Base-by-base conservation (phyloP, 1,139 yeast genomes). In the Entelexis sorbosivorans region DNA sequence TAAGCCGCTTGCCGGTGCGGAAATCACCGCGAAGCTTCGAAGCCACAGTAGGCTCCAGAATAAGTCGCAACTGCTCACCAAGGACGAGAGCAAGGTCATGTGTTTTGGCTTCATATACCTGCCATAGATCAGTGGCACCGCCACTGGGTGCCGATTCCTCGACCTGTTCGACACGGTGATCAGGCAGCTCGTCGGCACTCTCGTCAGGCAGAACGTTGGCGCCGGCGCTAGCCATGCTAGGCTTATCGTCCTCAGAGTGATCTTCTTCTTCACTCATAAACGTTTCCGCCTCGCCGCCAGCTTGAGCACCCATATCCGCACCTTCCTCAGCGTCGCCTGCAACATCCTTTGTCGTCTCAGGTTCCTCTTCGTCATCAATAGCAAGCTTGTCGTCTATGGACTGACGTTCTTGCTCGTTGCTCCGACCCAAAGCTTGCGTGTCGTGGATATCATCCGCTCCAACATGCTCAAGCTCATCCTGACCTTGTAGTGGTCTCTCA, bases 1-100 rank as follows among this genome's bases (percentile, higher is more conserved):
- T 93, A 63, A 93, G 76, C 59, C 98, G 75, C 67, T 93, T 93
- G 66, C 99, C 99, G 1, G 97, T 89, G 68, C 89, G 88, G 69
- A 87, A 93, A 66, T 93, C 98, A 61, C 99, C 99, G 58, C 79
- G 80, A 54, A 93, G 73, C 66, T 91, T 91, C 2, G 98, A 91
- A 14, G 96, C 95, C 57, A 86, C 72, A 0, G 98, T 91, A 6
- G 99, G 99, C 64, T 91, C 98, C 61, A 93, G 72, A 63, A 93
- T 91, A 57, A 93, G 75, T 48, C 98, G 76, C 57, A 93, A 73
- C 67, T 93, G 98, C 68, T 93, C 99, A 65, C 95, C 83, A 46
- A 93, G 72, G 26, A 88, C 81, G 3, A 95, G 79, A 1, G 96
- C 85, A 44, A 93, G 71, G 58, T 89, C 97, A 56, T 82, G 86